A percentile compares a stretch with the other conserved stretches of the same genome.
Evolutionary conservation across 2,329 filamentous ascomycete species (phyloP).

Genomic region (Sporothrix pseudoabietina): DNA sequence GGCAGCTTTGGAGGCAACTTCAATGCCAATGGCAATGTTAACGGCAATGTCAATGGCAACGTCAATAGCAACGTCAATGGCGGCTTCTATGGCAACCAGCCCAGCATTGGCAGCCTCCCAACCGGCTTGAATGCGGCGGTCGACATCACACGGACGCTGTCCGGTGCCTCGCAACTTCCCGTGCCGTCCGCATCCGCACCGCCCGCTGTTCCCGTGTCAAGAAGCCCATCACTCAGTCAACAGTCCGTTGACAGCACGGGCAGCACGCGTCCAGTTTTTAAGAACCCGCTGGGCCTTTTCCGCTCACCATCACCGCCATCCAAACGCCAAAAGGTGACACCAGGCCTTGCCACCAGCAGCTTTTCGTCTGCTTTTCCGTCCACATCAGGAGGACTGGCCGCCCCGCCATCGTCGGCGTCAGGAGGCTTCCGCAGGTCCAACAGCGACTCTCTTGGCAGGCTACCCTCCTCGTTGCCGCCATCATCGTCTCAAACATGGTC

Average conservation of each 20-base stretch:
- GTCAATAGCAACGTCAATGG: not conserved
- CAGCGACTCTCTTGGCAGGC: not conserved
- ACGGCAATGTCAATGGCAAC: not conserved
- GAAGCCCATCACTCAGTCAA: too few species aligned
- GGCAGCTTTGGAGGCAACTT: not conserved
- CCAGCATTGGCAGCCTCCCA: not conserved
- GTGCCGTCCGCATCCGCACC: not conserved
- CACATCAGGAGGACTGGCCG: not conserved
- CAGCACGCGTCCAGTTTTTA: not conserved
- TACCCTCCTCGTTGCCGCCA: not conserved
- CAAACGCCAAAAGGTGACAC: slow-evolving; percentile 22
- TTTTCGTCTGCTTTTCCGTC: not conserved
- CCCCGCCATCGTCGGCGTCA: not conserved
- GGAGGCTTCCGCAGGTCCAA: not conserved
- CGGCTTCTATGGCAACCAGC: not conserved
- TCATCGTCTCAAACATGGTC: not conserved
- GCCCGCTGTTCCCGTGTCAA: not conserved
- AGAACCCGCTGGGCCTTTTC: slow-evolving; percentile 21
- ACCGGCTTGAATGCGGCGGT: not conserved
- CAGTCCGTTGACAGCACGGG: not conserved
- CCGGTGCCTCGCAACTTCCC: not conserved
- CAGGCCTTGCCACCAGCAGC: not conserved
- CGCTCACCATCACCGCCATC: slow-evolving; percentile 23
- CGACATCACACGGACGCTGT: not conserved
- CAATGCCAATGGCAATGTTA: not conserved